A percentile compares a stretch with the other conserved stretches of the same genome.
Evolutionary conservation across 2,329 filamentous ascomycete species (phyloP).

Genomic region (Aspergillus hortae): DNA sequence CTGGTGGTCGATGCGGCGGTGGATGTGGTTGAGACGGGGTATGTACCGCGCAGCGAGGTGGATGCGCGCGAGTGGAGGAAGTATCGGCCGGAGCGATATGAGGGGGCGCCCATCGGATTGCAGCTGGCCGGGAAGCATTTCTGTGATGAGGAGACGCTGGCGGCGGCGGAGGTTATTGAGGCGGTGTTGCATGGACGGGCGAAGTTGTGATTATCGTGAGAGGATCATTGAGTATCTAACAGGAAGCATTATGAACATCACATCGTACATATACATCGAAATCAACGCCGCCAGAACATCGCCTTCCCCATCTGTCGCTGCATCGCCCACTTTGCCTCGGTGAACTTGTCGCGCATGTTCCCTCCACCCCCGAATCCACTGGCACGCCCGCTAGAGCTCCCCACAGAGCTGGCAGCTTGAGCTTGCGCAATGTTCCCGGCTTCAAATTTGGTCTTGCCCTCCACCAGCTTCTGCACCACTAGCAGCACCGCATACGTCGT

Average conservation of each 20-base stretch:
- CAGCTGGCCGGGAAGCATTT: constrained; percentile 50
- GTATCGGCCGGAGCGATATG: constrained; percentile 31
- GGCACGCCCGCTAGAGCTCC: constrained; percentile 1
- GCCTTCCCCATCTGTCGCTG: constrained; percentile 31
- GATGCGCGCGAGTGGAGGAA: constrained; percentile 33
- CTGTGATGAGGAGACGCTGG: constrained; percentile 51
- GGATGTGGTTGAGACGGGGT: constrained; percentile 21
- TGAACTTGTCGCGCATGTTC: constrained; percentile 33
- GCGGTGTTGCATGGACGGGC: neutral
- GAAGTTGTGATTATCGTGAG: neutral
- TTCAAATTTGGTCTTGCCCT: constrained; percentile 69
- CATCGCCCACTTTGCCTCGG: constrained; percentile 33
- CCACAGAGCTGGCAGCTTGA: constrained; percentile 20
- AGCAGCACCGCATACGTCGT: constrained; percentile 82
- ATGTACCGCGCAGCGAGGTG: constrained; percentile 20
- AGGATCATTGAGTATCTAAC: neutral
- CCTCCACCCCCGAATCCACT: constrained; percentile 30
- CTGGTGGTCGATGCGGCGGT: constrained; percentile 23
- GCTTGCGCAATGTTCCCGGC: constrained; percentile 33
- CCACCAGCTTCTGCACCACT: constrained; percentile 76
- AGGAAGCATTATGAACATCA: neutral
- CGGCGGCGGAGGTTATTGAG: constrained; percentile 26
- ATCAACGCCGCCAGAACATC: constrained; percentile 35
- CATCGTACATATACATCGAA: neutral
- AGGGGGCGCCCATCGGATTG: constrained; percentile 47